These are phyloP conservation scores for Talaromyces borbonicus DNA, from an alignment of 495 filamentous ascomycete species.

Conservation along the genomic window DNA sequence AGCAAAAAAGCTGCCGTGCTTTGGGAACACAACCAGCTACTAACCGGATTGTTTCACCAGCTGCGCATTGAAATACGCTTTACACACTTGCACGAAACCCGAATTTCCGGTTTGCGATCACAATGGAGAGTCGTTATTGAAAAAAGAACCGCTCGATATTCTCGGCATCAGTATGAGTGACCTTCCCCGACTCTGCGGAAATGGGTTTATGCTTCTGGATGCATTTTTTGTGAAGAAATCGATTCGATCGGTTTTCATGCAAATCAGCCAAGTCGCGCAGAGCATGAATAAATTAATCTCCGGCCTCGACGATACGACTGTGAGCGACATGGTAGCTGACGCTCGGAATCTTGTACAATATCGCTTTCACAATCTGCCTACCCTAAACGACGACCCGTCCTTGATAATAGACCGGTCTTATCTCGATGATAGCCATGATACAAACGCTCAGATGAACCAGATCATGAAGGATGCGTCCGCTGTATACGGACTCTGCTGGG, in stretches of 20 bases:
- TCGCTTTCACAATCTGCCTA: slow-evolving; percentile 5
- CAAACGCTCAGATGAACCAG: background rate
- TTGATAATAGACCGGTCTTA: background rate
- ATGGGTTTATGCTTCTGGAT: background rate
- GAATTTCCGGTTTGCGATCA: slow-evolving; percentile 6
- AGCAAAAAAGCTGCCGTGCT: background rate
- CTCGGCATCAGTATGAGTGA: background rate
- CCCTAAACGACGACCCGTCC: background rate
- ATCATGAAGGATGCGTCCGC: background rate
- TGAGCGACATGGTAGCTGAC: slow-evolving; percentile 1
- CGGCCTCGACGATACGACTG: background rate
- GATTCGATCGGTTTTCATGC: background rate
- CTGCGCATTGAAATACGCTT: slow-evolving; percentile 3
- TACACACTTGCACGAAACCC: slow-evolving; percentile 7
- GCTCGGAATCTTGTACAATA: slow-evolving; percentile 7
- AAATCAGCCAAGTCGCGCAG: slow-evolving; percentile 1
- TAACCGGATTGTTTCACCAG: background rate
- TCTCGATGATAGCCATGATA: background rate
- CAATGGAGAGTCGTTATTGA: background rate
- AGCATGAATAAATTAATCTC: background rate
- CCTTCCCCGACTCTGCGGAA: background rate
- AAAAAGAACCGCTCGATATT: background rate
- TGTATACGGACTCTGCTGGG: slow-evolving; percentile 5
- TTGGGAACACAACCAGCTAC: too few species aligned
- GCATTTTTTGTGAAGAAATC: background rate